Evolutionary conservation across 2,329 filamentous ascomycete species (phyloP), one percentile per base, ranked within the genome.

Genomic region (Cladosporium oxysporum): DNA sequence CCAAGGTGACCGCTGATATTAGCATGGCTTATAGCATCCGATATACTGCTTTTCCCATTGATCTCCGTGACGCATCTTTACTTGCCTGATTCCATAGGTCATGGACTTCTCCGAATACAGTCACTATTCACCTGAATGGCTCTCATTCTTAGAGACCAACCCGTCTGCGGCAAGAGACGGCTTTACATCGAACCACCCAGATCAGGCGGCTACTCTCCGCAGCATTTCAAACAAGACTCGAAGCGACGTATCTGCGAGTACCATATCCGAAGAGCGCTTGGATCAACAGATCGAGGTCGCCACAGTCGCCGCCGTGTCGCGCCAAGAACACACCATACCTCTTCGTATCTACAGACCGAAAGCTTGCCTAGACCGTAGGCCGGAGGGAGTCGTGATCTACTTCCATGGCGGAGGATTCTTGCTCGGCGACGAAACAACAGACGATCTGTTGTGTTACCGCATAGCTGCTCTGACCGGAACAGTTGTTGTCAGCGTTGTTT

Each of bases 331-430:
- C 16, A 53, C 28, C 21, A 53, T 53, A 28, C 28, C 50, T 31
- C 50, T 53, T 53, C 50, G 50, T 53, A n/a, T 53, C 28, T 53
- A 53, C 50, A 53, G 50, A 31, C 50, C 50, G 16, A 53, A 53
- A 28, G 28, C 6, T 11, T 28, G 8, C 16, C 28, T 8, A 3
- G 50, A 18, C 3, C 18, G 50, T 31, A 11, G 50, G 7, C 50
- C 26, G 11, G 11, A 28, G 2, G 50, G 28, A 1, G 28, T 53
- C 2, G 16, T 53, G 14, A 11, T 53, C 14, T 53, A 53, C n/a
- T 53, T 53, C 50, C 50, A 53, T 28, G 50, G 50, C 23, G 50
- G 50, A 16, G 50, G 50, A 31, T 53, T 31, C 16, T 6, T 53
- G 14, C 7, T 53, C 18, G 50, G 50, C 3, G 28, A 53, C 18